phyloP scores from a whole-genome alignment of 305 asterid genomes.

The Fraxinus baroniana region DNA sequence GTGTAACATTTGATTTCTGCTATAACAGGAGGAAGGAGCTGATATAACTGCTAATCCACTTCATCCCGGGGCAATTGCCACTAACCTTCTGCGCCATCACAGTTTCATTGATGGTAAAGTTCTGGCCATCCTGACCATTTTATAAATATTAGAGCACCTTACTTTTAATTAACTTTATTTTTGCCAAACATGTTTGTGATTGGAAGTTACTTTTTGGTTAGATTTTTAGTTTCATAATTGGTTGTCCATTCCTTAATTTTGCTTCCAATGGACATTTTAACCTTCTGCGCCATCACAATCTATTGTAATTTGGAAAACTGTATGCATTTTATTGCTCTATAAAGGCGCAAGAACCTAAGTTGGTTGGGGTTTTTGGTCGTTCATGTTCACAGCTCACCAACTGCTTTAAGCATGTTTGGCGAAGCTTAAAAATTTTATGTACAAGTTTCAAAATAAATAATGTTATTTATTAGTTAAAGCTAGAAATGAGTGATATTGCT shows the following conservation, averaged over 20 bases:
- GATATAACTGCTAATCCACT: constrained; percentile 85
- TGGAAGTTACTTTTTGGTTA: neutral
- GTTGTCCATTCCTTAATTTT: neutral
- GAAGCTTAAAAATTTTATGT: neutral
- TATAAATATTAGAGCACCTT: neutral
- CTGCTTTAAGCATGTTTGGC: neutral
- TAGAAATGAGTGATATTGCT: neutral
- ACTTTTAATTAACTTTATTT: neutral
- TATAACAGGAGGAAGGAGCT: constrained; percentile 72
- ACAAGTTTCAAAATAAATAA: neutral
- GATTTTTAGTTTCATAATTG: neutral
- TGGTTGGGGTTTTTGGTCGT: neutral
- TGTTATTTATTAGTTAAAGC: neutral
- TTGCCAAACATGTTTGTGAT: neutral
- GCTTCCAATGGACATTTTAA: neutral
- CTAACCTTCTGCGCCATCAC: constrained; percentile 75
- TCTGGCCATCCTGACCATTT: constrained; percentile 8
- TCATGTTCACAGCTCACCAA: neutral
- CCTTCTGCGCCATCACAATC: too few relatives aligned
- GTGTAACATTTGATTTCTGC: constrained; percentile 11
- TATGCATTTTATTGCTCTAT: neutral
- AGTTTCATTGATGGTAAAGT: constrained; percentile 50
- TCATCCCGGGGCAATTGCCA: constrained; percentile 81
- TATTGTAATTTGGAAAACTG: neutral
- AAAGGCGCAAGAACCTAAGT: neutral